These are phyloP conservation scores for Exophiala lecanii-corni DNA, from an alignment of 2,329 filamentous ascomycete species.

Conservation along the genomic window DNA sequence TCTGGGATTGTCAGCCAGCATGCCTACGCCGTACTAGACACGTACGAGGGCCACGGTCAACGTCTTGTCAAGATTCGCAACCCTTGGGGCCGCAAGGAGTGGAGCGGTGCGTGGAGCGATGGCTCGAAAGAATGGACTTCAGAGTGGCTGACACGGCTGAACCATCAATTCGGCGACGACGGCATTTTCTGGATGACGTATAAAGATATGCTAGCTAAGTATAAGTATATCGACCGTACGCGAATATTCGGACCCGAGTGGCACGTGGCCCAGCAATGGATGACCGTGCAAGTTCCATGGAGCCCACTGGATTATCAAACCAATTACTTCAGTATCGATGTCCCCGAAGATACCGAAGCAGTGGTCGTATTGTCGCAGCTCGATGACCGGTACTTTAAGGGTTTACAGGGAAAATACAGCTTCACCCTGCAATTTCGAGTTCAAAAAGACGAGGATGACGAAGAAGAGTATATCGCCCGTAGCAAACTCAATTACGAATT, in stretches of 20 bases:
- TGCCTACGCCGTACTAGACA: constrained; percentile 56
- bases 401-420: constrained; percentile 53
- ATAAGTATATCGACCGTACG: constrained; percentile 58
- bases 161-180: constrained; percentile 72
- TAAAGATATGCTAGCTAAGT: constrained; percentile 54
- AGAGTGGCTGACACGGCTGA: constrained; percentile 68
- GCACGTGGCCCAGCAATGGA: constrained; percentile 60
- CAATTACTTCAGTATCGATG: constrained; percentile 54
- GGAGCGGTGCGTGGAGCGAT: constrained; percentile 78
- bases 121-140: constrained; percentile 81
- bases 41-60: constrained; percentile 57
- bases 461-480: constrained; percentile 55
- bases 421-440: constrained; percentile 57
- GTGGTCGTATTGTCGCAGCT: constrained; percentile 58
- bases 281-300: constrained; percentile 57
- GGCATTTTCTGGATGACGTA: constrained; percentile 63
- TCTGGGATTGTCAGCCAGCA: constrained; percentile 47
- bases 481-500: constrained; percentile 57
- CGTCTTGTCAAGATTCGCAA: constrained; percentile 60
- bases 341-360: constrained; percentile 49
- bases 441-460: constrained; percentile 49
- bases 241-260: constrained; percentile 58
- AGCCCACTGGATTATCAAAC: constrained; percentile 55
- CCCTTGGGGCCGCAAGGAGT: constrained; percentile 77
- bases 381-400: constrained; percentile 57